Evolutionary conservation across 495 filamentous ascomycete genomes (phyloP).

Genomic region (Amorphotheca resinae): DNA sequence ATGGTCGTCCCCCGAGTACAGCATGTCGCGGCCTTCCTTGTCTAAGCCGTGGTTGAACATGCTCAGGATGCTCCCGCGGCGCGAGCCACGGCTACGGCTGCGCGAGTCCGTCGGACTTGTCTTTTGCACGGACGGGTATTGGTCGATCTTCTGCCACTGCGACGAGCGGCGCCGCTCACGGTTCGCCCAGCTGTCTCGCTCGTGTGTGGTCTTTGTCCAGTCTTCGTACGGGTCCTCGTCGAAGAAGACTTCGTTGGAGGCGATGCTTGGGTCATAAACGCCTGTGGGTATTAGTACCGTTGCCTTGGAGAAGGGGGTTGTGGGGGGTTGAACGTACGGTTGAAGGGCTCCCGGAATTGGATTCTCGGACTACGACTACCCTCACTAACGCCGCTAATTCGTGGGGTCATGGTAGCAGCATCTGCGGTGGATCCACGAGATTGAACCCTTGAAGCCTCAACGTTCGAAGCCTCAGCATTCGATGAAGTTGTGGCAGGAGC

Average conservation of each 20-base stretch:
- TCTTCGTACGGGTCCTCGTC: conserved; percentile 13
- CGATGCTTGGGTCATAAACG: not conserved
- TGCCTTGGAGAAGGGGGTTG: not conserved
- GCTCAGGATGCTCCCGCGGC: not conserved
- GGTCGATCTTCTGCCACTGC: conserved; percentile 9
- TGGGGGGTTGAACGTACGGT: too few relatives aligned
- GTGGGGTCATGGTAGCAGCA: too few relatives aligned
- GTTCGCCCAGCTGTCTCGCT: conserved; percentile 15
- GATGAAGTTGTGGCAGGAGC: too few relatives aligned
- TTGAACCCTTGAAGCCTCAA: too few relatives aligned
- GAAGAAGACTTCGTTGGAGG: not conserved
- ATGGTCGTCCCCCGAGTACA: not conserved
- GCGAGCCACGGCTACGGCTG: not conserved
- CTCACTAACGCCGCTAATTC: too few relatives aligned
- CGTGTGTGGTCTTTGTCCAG: conserved; percentile 11
- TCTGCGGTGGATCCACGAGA: too few relatives aligned
- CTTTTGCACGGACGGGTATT: not conserved
- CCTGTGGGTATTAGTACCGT: not conserved
- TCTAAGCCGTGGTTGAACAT: not conserved
- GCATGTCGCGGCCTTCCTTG: not conserved
- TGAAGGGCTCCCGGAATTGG: not conserved
- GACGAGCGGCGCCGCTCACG: conserved; percentile 10
- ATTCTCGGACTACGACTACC: not conserved
- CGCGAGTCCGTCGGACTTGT: not conserved
- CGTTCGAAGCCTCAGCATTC: too few relatives aligned